Percentiles rank a stretch among this genome's conserved stretches.
phyloP scores from a whole-genome alignment of 768 basidiomycete genomes.

The Gautieria morchelliformis region DNA sequence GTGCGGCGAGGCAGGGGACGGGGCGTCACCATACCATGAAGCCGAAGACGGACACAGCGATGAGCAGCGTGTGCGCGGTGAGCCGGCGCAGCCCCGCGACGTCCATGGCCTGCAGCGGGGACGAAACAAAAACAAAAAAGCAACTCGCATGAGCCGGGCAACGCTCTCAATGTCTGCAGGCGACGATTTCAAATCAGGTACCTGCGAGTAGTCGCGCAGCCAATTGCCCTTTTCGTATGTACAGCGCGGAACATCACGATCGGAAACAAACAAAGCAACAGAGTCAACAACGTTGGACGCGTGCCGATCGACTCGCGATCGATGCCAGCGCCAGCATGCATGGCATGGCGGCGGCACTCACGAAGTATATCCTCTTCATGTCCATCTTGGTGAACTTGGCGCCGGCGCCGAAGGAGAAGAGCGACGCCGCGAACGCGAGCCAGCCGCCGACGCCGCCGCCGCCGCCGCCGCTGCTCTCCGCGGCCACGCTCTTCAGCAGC shows the following conservation, averaged over 20 bases:
- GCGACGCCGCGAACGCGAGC: constrained; percentile 27
- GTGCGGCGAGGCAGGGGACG: too few relatives aligned
- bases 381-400: constrained; percentile 59
- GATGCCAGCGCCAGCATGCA: neutral
- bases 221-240: constrained; percentile 43
- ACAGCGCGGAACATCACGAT: too few relatives aligned
- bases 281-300: neutral
- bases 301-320: too few relatives aligned
- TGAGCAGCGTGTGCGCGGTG: constrained; percentile 51
- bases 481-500: constrained; percentile 40
- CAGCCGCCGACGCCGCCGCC: constrained; percentile 25
- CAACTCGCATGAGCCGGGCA: too few relatives aligned
- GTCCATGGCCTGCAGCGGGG: constrained; percentile 46
- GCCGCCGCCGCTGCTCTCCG: neutral
- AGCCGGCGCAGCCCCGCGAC: constrained; percentile 61
- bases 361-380: constrained; percentile 60
- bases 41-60: constrained; percentile 48
- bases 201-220: constrained; percentile 63
- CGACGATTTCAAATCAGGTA: too few relatives aligned
- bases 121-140: neutral
- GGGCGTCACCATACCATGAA: too few relatives aligned
- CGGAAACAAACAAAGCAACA: neutral
- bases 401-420: constrained; percentile 34
- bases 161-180: too few relatives aligned
- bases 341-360: too few relatives aligned